A percentile compares a stretch with the other conserved stretches of the same genome.
Evolutionary conservation across 768 basidiomycete species (phyloP).

Genomic region (Xanthoconium stramineum): DNA sequence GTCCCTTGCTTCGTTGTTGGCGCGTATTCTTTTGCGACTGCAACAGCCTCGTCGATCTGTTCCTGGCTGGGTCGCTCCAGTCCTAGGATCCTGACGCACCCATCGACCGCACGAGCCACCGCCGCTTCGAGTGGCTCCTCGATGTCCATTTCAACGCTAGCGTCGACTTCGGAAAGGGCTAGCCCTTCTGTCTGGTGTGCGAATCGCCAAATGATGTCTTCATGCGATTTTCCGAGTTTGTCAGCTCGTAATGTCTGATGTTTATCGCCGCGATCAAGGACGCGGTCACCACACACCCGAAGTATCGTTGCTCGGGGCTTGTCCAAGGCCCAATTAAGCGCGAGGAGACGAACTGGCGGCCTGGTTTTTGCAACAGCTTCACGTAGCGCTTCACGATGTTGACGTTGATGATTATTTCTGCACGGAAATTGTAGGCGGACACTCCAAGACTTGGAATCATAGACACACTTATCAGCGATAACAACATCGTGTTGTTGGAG

Average conservation of each 20-base stretch:
- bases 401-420: slow-evolving; percentile 85
- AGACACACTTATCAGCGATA: slow-evolving; percentile 83
- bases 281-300: slow-evolving; percentile 73
- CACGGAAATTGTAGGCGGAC: slow-evolving; percentile 8
- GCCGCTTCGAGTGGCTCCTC: slow-evolving; percentile 52
- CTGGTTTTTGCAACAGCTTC: slow-evolving; percentile 42
- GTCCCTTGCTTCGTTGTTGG: slow-evolving; percentile 22
- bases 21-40: slow-evolving; percentile 40
- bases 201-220: slow-evolving; percentile 82
- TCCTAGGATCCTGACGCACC: slow-evolving; percentile 52
- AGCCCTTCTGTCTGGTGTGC: slow-evolving; percentile 63
- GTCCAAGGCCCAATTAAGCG: slow-evolving; percentile 71
- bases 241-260: slow-evolving; percentile 81
- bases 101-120: slow-evolving; percentile 57
- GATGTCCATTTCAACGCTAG: slow-evolving; percentile 62
- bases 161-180: slow-evolving; percentile 59
- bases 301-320: slow-evolving; percentile 59
- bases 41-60: slow-evolving; percentile 45
- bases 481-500: slow-evolving; percentile 71
- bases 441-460: background rate
- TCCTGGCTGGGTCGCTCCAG: slow-evolving; percentile 52
- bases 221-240: slow-evolving; percentile 52
- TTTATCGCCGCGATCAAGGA: slow-evolving; percentile 71
- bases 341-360: slow-evolving; percentile 71
- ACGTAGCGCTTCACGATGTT: slow-evolving; percentile 74